Evolutionary conservation across 495 filamentous ascomycete species (phyloP).

Genomic region (Bacidia rubella): DNA sequence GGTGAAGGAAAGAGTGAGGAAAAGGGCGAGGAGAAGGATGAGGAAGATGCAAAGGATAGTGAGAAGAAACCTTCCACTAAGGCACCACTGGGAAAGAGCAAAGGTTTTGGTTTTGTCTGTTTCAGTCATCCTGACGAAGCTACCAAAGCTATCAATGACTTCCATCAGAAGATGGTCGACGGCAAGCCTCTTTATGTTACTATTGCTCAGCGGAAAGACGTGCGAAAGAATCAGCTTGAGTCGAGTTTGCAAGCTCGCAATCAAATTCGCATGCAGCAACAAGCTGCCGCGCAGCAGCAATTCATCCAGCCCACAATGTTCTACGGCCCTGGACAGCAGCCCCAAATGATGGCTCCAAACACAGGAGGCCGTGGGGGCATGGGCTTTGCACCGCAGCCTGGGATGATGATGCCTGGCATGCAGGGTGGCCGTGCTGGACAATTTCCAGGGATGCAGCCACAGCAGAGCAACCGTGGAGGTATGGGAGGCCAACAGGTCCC

Average conservation of each 20-base stretch:
- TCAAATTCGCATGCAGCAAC: conserved; percentile 95
- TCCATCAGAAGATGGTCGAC: conserved; percentile 98
- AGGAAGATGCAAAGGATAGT: conserved; percentile 37
- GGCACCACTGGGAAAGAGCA: conserved; percentile 86
- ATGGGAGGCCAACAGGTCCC: conserved; percentile 58
- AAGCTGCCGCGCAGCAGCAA: conserved; percentile 66
- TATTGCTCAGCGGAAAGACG: conserved; percentile 97
- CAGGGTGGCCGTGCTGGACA: conserved; percentile 75
- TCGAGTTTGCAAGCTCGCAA: conserved; percentile 98
- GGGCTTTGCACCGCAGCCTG: conserved; percentile 71
- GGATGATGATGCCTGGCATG: conserved; percentile 67
- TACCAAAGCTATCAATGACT: conserved; percentile 95
- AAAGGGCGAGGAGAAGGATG: conserved; percentile 43
- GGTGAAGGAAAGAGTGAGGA: conserved; percentile 37
- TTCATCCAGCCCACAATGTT: conserved; percentile 79
- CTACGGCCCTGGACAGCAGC: conserved; percentile 75
- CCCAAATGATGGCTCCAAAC: conserved; percentile 55
- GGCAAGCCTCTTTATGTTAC: conserved; percentile 97
- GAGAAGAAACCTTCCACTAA: conserved; percentile 43
- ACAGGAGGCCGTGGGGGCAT: conserved; percentile 62
- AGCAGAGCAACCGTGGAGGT: conserved; percentile 66
- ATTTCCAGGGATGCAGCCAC: conserved; percentile 53
- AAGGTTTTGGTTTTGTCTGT: conserved; percentile 99
- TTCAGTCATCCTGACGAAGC: conserved; percentile 98
- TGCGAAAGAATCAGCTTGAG: conserved; percentile 96